These are phyloP conservation scores for Bipolaris sorokiniana DNA, from an alignment of 2,329 filamentous ascomycete species.

Conservation along the genomic window DNA sequence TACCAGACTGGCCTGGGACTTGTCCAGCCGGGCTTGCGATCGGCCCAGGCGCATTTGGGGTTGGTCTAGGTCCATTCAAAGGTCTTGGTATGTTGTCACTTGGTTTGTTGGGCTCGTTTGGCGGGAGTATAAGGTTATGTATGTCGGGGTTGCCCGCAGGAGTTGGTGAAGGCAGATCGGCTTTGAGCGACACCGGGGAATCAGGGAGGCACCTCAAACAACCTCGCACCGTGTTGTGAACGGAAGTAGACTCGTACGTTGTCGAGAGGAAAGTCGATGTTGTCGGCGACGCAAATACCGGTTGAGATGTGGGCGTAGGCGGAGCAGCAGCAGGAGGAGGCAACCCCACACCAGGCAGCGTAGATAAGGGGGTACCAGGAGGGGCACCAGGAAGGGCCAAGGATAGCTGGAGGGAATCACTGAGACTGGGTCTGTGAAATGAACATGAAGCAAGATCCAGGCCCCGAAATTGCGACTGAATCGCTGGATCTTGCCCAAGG, in stretches of 20 bases:
- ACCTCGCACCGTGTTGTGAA: slow-evolving; percentile 34
- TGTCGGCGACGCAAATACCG: slow-evolving; percentile 12
- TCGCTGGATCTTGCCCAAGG: slow-evolving; percentile 28
- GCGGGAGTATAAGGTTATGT: slow-evolving; percentile 3
- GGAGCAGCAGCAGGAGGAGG: background rate
- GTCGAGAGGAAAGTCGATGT: slow-evolving; percentile 34
- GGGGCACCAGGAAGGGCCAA: background rate
- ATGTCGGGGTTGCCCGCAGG: background rate
- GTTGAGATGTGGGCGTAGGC: background rate
- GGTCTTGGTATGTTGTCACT: background rate
- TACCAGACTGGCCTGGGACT: background rate
- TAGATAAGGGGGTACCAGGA: background rate
- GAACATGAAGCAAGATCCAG: slow-evolving; percentile 42
- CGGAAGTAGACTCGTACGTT: slow-evolving; percentile 34
- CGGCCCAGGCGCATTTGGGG: slow-evolving; percentile 21
- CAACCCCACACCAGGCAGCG: too few species aligned
- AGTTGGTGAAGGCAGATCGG: background rate
- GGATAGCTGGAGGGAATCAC: background rate
- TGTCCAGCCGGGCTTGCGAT: background rate
- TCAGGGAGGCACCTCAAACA: slow-evolving; percentile 29
- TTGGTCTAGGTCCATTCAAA: background rate
- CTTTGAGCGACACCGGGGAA: slow-evolving; percentile 1
- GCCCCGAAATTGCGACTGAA: slow-evolving; percentile 30
- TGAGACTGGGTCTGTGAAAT: background rate
- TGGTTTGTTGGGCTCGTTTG: background rate